Conservation (phyloP, 345 rosid species). For the Eucalyptus marginata region DNA sequence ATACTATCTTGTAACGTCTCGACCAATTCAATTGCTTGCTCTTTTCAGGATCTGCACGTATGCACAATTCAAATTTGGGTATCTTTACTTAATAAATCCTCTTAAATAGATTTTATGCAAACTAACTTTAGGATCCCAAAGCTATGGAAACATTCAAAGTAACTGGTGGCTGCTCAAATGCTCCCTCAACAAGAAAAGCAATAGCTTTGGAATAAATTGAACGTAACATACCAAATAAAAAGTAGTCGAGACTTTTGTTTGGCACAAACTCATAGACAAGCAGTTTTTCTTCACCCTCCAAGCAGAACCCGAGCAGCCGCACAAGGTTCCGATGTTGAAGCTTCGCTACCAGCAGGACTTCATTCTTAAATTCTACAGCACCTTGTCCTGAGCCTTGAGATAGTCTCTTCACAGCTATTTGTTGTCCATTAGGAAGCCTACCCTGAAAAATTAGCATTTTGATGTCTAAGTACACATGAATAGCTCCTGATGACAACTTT, state of each 20-base stretch:
- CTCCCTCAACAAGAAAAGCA: no score
- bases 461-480: no score
- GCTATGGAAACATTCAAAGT: no score
- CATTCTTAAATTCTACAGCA: slow-evolving; percentile 19
- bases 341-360: slow-evolving; percentile 12
- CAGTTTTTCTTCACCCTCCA: slow-evolving; percentile 7
- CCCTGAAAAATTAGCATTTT: no score
- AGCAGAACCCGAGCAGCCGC: slow-evolving; percentile 13
- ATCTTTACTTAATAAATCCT: no score
- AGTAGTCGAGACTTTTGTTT: slow-evolving; percentile 13
- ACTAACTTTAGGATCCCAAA: no score
- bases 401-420: slow-evolving; percentile 14
- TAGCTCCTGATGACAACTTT: no score
- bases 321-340: slow-evolving; percentile 33
- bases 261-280: slow-evolving; percentile 20
- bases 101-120: no score
- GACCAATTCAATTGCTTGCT: background rate
- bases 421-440: no score
- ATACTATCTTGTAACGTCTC: background rate
- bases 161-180: no score
- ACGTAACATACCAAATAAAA: background rate
- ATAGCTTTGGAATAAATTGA: no score
- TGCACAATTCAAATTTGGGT: background rate
- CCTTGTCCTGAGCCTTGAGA: slow-evolving; percentile 14
- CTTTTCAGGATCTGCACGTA: background rate